Evolutionary conservation across 1,139 yeast species (phyloP).

Genomic region (Saccharomyces hybrid): DNA sequence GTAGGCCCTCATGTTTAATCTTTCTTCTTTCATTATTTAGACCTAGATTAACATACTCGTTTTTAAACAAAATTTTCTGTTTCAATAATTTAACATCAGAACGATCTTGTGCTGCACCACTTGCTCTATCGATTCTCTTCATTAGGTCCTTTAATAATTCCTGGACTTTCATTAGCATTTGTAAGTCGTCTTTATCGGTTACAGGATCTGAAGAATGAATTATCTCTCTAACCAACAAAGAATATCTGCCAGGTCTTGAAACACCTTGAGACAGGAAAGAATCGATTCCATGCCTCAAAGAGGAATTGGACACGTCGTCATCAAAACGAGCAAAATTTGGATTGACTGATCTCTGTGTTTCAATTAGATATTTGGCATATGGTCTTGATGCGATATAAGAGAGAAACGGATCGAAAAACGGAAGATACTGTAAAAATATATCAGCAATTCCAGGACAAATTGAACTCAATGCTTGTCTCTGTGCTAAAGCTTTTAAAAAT

Average conservation of each 20-base stretch:
- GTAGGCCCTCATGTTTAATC: slow-evolving; percentile 38
- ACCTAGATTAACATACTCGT: slow-evolving; percentile 83
- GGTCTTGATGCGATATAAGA: slow-evolving; percentile 94
- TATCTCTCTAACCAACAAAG: slow-evolving; percentile 74
- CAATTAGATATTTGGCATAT: slow-evolving; percentile 94
- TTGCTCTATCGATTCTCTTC: slow-evolving; percentile 75
- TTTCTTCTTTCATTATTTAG: slow-evolving; percentile 74
- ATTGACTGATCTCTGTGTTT: slow-evolving; percentile 85
- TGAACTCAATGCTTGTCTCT: slow-evolving; percentile 82
- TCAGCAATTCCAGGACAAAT: slow-evolving; percentile 85
- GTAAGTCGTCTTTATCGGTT: slow-evolving; percentile 57
- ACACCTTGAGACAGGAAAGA: slow-evolving; percentile 94
- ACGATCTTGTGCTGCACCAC: slow-evolving; percentile 92
- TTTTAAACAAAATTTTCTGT: slow-evolving; percentile 65
- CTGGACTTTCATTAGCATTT: slow-evolving; percentile 63
- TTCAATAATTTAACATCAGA: slow-evolving; percentile 83
- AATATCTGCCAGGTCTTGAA: slow-evolving; percentile 92
- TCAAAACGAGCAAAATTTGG: slow-evolving; percentile 86
- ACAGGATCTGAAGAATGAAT: slow-evolving; percentile 63
- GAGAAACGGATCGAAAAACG: slow-evolving; percentile 85
- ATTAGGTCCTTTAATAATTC: slow-evolving; percentile 70
- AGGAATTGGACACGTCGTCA: slow-evolving; percentile 83
- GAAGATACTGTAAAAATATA: slow-evolving; percentile 73
- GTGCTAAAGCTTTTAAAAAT: slow-evolving; percentile 81
- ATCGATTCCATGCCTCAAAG: slow-evolving; percentile 78